Percentiles rank a stretch among this genome's conserved stretches.
Evolutionary conservation across 1,139 yeast species (phyloP).

Genomic region (Yamadazyma buinensis): DNA sequence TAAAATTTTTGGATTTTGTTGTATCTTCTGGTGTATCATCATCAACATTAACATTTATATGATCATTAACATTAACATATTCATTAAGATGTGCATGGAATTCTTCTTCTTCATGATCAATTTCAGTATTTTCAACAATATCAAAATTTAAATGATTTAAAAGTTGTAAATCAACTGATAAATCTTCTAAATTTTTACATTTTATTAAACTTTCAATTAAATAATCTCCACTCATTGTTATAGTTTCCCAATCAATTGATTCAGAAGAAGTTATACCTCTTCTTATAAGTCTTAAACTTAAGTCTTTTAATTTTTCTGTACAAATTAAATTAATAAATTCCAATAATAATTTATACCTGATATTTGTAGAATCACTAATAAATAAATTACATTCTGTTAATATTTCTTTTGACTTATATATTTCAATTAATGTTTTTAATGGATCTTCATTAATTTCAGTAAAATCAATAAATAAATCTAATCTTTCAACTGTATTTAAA

Average conservation of each 20-base stretch:
- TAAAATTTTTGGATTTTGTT: no score
- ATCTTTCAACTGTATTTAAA: constrained; percentile 14
- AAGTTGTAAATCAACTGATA: constrained; percentile 14
- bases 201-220: constrained; percentile 6
- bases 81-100: no score
- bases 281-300: constrained; percentile 16
- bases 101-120: no score
- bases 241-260: constrained; percentile 1
- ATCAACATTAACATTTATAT: no score
- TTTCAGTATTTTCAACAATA: no score
- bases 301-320: constrained; percentile 8
- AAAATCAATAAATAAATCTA: constrained; percentile 26
- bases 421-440: neutral
- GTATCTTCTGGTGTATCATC: no score
- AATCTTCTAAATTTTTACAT: constrained; percentile 6
- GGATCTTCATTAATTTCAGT: constrained; percentile 12
- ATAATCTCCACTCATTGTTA: constrained; percentile 9
- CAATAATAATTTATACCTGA: constrained; percentile 16
- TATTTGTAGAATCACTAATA: constrained; percentile 14
- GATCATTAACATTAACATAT: no score
- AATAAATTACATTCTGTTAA: constrained; percentile 19
- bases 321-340: constrained; percentile 13
- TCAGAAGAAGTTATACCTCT: constrained; percentile 8
- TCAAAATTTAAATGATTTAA: constrained; percentile 9
- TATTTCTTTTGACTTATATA: neutral